phyloP scores from a whole-genome alignment of 371 early-diverging fungal genomes.

The Syncephalastrum racemosum region DNA sequence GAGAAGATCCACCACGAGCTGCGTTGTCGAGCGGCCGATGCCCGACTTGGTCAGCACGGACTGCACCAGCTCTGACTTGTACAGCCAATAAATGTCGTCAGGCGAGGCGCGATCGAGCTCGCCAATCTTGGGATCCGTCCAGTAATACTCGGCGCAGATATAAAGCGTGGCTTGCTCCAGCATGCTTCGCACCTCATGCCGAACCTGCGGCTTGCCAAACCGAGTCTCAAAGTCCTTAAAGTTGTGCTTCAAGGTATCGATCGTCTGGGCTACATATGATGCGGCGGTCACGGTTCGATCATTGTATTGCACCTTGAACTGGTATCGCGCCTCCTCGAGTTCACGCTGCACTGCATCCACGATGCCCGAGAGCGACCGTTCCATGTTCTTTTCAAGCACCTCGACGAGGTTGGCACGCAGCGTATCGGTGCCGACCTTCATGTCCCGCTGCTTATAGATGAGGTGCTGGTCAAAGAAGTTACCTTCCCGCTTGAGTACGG shows the following conservation, averaged over 20 bases:
- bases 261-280: constrained; percentile 92
- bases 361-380: constrained; percentile 74
- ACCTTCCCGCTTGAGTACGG: constrained; percentile 72
- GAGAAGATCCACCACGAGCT: constrained; percentile 86
- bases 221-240: constrained; percentile 88
- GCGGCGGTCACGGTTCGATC: constrained; percentile 92
- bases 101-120: constrained; percentile 60
- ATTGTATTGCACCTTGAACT: constrained; percentile 98
- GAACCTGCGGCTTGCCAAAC: constrained; percentile 91
- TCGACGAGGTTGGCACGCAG: constrained; percentile 82
- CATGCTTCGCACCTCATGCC: constrained; percentile 84
- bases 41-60: constrained; percentile 92
- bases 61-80: constrained; percentile 79
- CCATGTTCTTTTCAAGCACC: constrained; percentile 93
- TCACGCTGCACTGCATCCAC: constrained; percentile 89
- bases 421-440: constrained; percentile 82
- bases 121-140: constrained; percentile 76
- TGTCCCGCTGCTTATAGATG: constrained; percentile 62
- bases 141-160: constrained; percentile 90
- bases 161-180: constrained; percentile 88
- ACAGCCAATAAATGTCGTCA: constrained; percentile 77
- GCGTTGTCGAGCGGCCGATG: constrained; percentile 89
- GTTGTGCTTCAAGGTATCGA: constrained; percentile 89
- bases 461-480: constrained; percentile 65
- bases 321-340: constrained; percentile 92